These are phyloP conservation scores for Solanum virginianum DNA, from an alignment of 257 asterid genomes.

Conservation along the genomic window DNA sequence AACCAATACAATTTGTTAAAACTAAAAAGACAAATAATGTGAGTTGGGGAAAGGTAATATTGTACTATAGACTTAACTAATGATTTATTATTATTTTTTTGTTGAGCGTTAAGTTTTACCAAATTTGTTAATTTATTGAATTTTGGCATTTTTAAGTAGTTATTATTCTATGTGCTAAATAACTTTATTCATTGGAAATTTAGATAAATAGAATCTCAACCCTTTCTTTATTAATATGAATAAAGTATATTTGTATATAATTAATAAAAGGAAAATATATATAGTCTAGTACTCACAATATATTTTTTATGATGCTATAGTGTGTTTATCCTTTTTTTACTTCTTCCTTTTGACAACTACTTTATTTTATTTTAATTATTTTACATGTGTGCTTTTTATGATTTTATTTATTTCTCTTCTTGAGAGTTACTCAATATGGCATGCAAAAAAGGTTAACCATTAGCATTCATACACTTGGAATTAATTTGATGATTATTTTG, in stretches of 20 bases:
- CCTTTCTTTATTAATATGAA: not conserved
- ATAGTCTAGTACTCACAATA: too few relatives aligned
- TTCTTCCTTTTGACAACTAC: not conserved
- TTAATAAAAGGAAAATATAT: too few relatives aligned
- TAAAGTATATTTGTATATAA: too few relatives aligned
- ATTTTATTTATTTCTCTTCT: constrained; percentile 1
- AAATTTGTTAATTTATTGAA: not conserved
- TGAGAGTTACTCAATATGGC: not conserved
- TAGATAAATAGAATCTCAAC: not conserved
- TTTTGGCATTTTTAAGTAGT: not conserved
- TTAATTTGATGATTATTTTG: not conserved
- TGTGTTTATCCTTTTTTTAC: too few relatives aligned
- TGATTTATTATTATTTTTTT: too few relatives aligned
- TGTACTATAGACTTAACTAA: not conserved
- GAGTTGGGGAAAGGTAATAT: not conserved
- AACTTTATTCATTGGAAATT: not conserved
- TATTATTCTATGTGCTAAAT: not conserved
- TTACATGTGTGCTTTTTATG: not conserved
- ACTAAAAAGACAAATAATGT: not conserved
- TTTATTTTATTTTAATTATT: not conserved
- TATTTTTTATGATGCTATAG: too few relatives aligned
- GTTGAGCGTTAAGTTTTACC: too few relatives aligned
- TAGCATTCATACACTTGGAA: not conserved
- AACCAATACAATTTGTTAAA: not conserved
- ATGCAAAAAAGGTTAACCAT: not conserved